Base-by-base conservation (phyloP, 2,329 filamentous ascomycete species). In the Hymenoscyphus occultus region DNA sequence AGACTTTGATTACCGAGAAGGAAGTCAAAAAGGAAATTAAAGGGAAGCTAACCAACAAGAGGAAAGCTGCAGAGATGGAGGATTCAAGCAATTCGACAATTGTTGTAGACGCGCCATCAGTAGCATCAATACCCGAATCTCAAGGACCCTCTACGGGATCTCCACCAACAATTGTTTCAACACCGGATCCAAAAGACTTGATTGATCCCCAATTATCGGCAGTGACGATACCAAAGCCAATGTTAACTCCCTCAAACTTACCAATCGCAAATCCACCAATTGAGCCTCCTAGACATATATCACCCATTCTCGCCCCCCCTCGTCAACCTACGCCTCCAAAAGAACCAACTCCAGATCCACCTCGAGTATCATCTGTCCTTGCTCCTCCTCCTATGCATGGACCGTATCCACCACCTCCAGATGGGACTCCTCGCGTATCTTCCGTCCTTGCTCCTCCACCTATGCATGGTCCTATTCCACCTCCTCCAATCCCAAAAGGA, bases 1-100 rank as follows among this genome's bases (percentile, higher is more conserved):
- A 85, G 70, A 82, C 84, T 68, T 82, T 89, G 45, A 83, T 82
- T 1, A 82, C 88, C 67, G 85, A 88, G 72, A 85, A 88, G 16
- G 62, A 59, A 32, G 32, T 58, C 54, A 79, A 82, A 68, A 85
- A 88, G 16, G 62, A 59, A 32, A 40, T 58, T 56, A 79, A 82
- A 68, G 79, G 83, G 76, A 88, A 86, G 74, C 62, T 65, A 4
- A 62, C 48, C 35, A 80, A 70, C 75, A 80, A 73, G 83, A 87
- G 58, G 83, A 85, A 65, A 81, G 84, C 45, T 83, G 83, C 70
- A 81, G 84, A 74, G 84, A 86, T 71, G 67, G 73, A 75, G 45
- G 71, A 69, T 2, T 28, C 67, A 13, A 45, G 32, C 19, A 64
- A 63, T n/a, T 39, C 61, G 35, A 32, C 35, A n/a, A 45, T 31